Conservation (phyloP, 768 basidiomycete genomes). For the Cyclocybe aegerita region DNA sequence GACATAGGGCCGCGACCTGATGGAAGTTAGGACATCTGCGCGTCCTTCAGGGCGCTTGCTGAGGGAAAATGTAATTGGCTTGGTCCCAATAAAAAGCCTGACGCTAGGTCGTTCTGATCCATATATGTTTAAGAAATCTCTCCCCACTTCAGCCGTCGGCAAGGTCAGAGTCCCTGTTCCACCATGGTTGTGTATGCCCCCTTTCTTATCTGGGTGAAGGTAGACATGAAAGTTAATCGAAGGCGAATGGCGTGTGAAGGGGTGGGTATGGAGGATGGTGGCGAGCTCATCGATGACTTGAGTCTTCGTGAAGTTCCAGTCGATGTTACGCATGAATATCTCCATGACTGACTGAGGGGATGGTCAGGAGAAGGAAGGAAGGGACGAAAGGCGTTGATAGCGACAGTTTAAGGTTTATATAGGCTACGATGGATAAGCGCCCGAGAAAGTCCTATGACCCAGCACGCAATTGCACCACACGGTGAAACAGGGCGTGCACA, state of each 20-base stretch:
- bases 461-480: too few species aligned
- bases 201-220: conserved; percentile 39
- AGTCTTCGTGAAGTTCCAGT: conserved; percentile 24
- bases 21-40: conserved; percentile 36
- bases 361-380: conserved; percentile 3
- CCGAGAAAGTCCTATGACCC: conserved; percentile 1
- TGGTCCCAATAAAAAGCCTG: conserved; percentile 28
- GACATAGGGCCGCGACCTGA: conserved; percentile 37
- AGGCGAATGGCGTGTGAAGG: conserved; percentile 29
- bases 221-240: conserved; percentile 55
- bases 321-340: conserved; percentile 38
- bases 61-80: conserved; percentile 28
- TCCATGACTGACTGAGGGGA: conserved; percentile 31
- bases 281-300: conserved; percentile 39
- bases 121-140: conserved; percentile 41
- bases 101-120: conserved; percentile 6
- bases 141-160: conserved; percentile 37
- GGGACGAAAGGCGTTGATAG: conserved; percentile 4
- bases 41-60: conserved; percentile 27
- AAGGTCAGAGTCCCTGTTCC: conserved; percentile 51
- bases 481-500: too few species aligned
- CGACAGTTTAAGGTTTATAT: conserved; percentile 12
- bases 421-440: conserved; percentile 5
- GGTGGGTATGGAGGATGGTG: conserved; percentile 41
- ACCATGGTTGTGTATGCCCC: conserved; percentile 25